Conservation (phyloP, 257 asterid species). For the Dorcoceras hygrometricum region DNA sequence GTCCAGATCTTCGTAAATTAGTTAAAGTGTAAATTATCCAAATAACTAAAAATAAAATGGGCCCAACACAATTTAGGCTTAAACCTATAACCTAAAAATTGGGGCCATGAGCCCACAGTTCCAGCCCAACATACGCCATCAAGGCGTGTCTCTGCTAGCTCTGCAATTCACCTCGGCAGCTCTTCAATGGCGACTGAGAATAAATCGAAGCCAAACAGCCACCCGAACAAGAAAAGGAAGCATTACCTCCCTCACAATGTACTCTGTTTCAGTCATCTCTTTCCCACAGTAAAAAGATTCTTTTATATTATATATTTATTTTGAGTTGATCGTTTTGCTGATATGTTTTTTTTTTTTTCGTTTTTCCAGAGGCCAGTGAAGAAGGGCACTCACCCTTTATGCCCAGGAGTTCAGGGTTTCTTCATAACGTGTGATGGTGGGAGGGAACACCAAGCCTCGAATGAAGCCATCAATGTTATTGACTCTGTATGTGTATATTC, state of each 20-base stretch:
- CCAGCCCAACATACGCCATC: neutral
- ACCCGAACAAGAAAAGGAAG: neutral
- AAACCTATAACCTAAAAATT: conserved; percentile 4
- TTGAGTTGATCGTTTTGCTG: neutral
- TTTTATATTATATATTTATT: neutral
- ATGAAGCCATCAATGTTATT: conserved; percentile 83
- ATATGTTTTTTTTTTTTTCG: neutral
- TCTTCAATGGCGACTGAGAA: neutral
- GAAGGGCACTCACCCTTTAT: conserved; percentile 77
- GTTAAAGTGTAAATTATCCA: too few species aligned
- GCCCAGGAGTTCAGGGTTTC: conserved; percentile 90
- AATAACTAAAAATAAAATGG: too few species aligned
- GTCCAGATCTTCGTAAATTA: too few species aligned
- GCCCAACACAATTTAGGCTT: neutral
- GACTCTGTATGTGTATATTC: conserved; percentile 58
- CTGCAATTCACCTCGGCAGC: neutral
- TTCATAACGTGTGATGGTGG: conserved; percentile 98
- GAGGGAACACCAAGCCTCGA: conserved; percentile 75
- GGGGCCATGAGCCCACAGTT: neutral
- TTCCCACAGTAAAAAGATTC: neutral
- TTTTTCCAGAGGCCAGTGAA: conserved; percentile 69
- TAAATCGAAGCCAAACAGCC: neutral
- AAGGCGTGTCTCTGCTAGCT: neutral
- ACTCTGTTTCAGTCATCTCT: neutral
- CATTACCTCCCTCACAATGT: neutral